Base-by-base conservation (phyloP, 495 filamentous ascomycete species). In the Hyaloscypha finlandica region DNA sequence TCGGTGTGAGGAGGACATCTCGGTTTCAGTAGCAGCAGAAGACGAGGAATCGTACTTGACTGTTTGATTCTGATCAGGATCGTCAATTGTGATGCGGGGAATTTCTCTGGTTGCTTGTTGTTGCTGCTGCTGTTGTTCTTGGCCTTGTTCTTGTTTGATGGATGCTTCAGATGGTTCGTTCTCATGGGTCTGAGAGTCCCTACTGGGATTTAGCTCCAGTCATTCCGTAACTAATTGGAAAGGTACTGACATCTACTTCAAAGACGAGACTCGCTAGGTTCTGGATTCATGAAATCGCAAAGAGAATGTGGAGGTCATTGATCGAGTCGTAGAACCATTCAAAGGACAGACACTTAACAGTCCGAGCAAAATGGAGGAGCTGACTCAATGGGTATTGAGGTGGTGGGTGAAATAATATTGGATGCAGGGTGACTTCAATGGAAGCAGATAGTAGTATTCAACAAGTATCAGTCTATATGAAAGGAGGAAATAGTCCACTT, bases 1-100 rank as follows among this genome's bases (percentile, higher is more conserved):
- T 19, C 67, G 67, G 45, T 70, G 67, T 12, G 71, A 70, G 19
- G 71, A 70, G 30, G 71, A 70, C 71, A 73, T 73, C 42, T 71
- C 71, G 30, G 69, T 74, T 61, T 74, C 69, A 20, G 71, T 69
- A 25, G 58, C 66, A 14, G 69, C 65, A n/a, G 39, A 53, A 8
- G 71, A 65, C n/a, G 39, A 53, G 14, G 71, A 70, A 32, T 65
- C 54, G 55, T 63, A 65, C 22, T 64, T 57, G 55, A 63, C 29
- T 3, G 55, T 29, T 59, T 16, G 65, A 65, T 61, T 64, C 32
- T 63, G 66, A 68, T 71, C 59, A 58, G 71, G 67, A 66, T 65
- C 63, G 60, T 68, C 60, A 62, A 70, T 70, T 67, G 61, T 68
- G 57, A 73, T 73, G 45, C 35, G 35, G 59, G 68, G 68, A 22